These are phyloP conservation scores for Fusarium chaquense DNA, from an alignment of 2,329 filamentous ascomycete species.

Conservation along the genomic window DNA sequence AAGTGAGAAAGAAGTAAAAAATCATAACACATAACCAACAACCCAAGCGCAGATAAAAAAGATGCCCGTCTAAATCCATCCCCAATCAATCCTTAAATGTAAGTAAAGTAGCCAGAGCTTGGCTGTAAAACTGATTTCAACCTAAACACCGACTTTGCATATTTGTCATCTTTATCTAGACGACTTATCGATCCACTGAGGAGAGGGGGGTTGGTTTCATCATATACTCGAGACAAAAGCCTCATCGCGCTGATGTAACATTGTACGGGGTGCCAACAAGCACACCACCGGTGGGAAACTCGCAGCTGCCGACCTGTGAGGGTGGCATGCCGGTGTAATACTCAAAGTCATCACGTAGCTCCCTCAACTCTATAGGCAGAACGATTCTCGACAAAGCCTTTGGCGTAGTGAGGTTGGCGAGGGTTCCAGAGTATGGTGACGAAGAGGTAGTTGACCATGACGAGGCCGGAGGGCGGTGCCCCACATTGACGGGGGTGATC, in stretches of 20 bases:
- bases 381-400: constrained; percentile 51
- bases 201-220: neutral
- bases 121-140: constrained; percentile 18
- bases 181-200: neutral
- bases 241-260: constrained; percentile 31
- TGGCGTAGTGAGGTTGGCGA: constrained; percentile 51
- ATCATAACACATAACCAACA: constrained; percentile 4
- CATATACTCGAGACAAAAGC: neutral
- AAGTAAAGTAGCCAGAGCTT: constrained; percentile 1
- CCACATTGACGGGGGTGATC: constrained; percentile 40
- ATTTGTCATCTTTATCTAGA: constrained; percentile 22
- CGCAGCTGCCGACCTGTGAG: constrained; percentile 46
- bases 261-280: constrained; percentile 25
- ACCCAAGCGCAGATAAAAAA: neutral
- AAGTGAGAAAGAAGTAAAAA: neutral
- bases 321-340: constrained; percentile 51
- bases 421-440: constrained; percentile 48
- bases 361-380: constrained; percentile 48
- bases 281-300: constrained; percentile 42
- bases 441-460: constrained; percentile 23
- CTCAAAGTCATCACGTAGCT: constrained; percentile 50
- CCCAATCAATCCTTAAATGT: constrained; percentile 3
- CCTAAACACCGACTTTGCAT: constrained; percentile 40
- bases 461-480: constrained; percentile 26
- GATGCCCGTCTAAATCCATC: constrained; percentile 38